Base-by-base conservation (phyloP, 176 grass and related monocot genomes). In the Chrysopogon serrulatus region DNA sequence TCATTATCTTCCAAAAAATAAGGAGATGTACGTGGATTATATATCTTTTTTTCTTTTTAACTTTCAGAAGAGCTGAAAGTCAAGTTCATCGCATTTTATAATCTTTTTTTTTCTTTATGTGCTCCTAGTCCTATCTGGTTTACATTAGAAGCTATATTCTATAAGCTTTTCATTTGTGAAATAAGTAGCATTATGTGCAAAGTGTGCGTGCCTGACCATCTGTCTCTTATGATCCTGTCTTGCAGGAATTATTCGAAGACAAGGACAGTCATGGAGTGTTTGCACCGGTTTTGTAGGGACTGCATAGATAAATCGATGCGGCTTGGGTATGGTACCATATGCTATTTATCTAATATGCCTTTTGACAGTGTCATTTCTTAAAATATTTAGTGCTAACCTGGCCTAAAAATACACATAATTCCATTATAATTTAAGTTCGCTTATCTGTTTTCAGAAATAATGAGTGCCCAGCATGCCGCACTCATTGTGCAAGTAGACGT, bases 301-400 rank as follows among this genome's bases (percentile, higher is more conserved):
- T 95, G 93, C 83, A 95, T 92, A 78, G 93, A 95, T 82, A 95
- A 92, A 92, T 95, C 93, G 31, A 95, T 95, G 93, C 78, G 94
- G 26, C 94, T 97, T 69, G 91, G 94, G 94, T 97, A 95, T 88
- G 85, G 21, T 43, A 30, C 26, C 39, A 61, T 34, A 67, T 82
- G 19, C 61, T 82, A 68, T 60, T 39, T 87, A 60, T 68, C 28
- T 77, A 35, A 65, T 80, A 39, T 82, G 31, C 51, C 27, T 35
- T 43, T n/a, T 90, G 59, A 53, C 14, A 71, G 34, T 76, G 68
- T 57, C 41, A 64, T 68, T 85, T 78, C 41, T 31, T 27, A 54
- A 71, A 78, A 65, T 61, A 35, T 47, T 40, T 60, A 84, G 34
- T 36, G n/a, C 66, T 56, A 73, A 32, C 34, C 16, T 82, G 30